phyloP scores from a whole-genome alignment of 257 asterid genomes.

The Solanum pennellii region DNA sequence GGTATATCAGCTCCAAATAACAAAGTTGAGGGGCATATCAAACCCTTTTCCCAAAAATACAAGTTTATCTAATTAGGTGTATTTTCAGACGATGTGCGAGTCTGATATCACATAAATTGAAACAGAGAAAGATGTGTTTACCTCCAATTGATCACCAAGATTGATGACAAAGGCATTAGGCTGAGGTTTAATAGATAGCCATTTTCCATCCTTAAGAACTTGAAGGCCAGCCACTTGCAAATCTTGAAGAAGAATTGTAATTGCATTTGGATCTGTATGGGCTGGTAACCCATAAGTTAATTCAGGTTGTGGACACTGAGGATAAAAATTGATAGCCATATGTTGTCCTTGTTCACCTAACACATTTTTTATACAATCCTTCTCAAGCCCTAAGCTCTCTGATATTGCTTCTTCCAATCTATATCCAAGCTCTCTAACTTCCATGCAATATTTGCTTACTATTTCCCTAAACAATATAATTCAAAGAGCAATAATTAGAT shows the following conservation, averaged over 20 bases:
- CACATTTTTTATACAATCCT: slow-evolving; percentile 33
- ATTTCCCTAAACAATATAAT: slow-evolving; percentile 28
- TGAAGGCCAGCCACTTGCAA: slow-evolving; percentile 65
- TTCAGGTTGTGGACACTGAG: slow-evolving; percentile 82
- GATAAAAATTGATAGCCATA: slow-evolving; percentile 81
- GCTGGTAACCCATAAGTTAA: slow-evolving; percentile 77
- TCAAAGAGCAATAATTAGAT: background rate
- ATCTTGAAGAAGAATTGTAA: slow-evolving; percentile 89
- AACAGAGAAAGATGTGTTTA: background rate
- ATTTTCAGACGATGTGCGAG: background rate
- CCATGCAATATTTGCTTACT: slow-evolving; percentile 45
- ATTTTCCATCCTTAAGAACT: slow-evolving; percentile 67
- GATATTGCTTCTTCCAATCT: slow-evolving; percentile 59
- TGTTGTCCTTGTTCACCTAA: slow-evolving; percentile 90
- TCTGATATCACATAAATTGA: background rate
- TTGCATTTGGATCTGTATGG: slow-evolving; percentile 82
- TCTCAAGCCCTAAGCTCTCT: slow-evolving; percentile 64
- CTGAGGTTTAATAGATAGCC: slow-evolving; percentile 65
- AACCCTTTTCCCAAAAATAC: too few relatives aligned
- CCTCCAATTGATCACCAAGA: slow-evolving; percentile 89
- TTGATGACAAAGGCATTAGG: slow-evolving; percentile 70
- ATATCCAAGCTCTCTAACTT: slow-evolving; percentile 54
- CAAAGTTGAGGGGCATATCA: too few relatives aligned
- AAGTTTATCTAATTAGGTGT: background rate
- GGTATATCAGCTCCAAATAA: too few relatives aligned